Evolutionary conservation across 139 green algal species (phyloP).

Genomic region (Asterochloris sp.): DNA sequence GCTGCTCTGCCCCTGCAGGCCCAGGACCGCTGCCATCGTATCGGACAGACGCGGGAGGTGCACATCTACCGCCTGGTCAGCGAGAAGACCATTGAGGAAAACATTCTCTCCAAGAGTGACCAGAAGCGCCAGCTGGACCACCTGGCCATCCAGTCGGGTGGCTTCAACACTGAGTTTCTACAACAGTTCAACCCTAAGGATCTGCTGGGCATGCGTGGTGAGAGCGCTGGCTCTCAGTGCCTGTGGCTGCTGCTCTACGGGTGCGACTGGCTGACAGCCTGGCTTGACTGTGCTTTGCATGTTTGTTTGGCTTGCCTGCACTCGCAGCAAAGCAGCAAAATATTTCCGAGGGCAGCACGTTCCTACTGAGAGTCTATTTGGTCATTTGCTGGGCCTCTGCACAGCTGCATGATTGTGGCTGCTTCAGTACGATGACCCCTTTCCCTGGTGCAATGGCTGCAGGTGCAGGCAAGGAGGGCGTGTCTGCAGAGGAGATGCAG

Average conservation of each 20-base stretch:
- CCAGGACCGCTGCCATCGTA: conserved; percentile 95
- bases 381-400: not conserved
- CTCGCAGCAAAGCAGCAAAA: too few relatives aligned
- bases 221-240: too few relatives aligned
- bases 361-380: too few relatives aligned
- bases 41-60: conserved; percentile 94
- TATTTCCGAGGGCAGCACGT: too few relatives aligned
- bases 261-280: too few relatives aligned
- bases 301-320: too few relatives aligned
- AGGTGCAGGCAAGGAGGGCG: not conserved
- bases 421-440: not conserved
- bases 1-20: conserved; percentile 25
- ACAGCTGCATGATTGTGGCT: not conserved
- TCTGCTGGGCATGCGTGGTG: conserved; percentile 20
- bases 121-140: conserved; percentile 97
- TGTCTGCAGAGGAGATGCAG: conserved; percentile 39
- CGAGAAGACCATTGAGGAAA: conserved; percentile 94
- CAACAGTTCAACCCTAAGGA: conserved; percentile 46
- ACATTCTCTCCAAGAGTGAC: conserved; percentile 95
- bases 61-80: conserved; percentile 97
- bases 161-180: conserved; percentile 86
- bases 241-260: too few relatives aligned
- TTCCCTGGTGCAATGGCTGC: not conserved
- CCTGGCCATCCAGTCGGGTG: conserved; percentile 91
- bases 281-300: too few relatives aligned